Conservation (phyloP, 1,284 basidiomycete genomes). For the Leucoagaricus sp. region DNA sequence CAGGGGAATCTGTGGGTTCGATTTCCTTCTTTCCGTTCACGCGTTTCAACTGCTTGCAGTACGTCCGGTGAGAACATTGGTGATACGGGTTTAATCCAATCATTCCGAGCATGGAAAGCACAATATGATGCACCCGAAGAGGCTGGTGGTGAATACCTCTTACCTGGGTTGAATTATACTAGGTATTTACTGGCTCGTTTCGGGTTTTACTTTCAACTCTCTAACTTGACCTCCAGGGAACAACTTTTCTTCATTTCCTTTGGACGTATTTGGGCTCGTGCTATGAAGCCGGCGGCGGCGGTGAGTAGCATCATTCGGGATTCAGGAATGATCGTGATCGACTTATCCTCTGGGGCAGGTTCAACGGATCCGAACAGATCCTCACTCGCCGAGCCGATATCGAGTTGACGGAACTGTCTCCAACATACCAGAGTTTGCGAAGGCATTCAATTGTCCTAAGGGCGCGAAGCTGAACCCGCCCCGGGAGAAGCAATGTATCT, state of each 20-base stretch:
- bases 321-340: constrained; percentile 11
- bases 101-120: constrained; percentile 85
- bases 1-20: constrained; percentile 71
- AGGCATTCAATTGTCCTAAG: constrained; percentile 75
- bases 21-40: background rate
- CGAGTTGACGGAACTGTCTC: constrained; percentile 82
- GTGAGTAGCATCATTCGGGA: constrained; percentile 37
- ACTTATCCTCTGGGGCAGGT: constrained; percentile 43
- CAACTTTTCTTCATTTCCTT: constrained; percentile 92
- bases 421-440: constrained; percentile 79
- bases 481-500: constrained; percentile 62
- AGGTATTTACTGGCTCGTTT: constrained; percentile 39
- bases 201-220: background rate
- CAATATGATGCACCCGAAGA: constrained; percentile 57
- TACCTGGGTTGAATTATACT: constrained; percentile 85
- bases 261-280: constrained; percentile 75
- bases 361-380: constrained; percentile 81
- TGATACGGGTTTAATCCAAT: constrained; percentile 83
- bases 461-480: constrained; percentile 74
- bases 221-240: constrained; percentile 50
- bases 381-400: constrained; percentile 82
- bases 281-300: constrained; percentile 74
- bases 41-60: constrained; percentile 33
- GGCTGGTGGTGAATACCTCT: constrained; percentile 66
- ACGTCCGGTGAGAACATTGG: constrained; percentile 92